Evolutionary conservation across 2,329 filamentous ascomycete species (phyloP), one percentile per base, ranked within the genome.

Genomic region (Rosellinia necatrix): DNA sequence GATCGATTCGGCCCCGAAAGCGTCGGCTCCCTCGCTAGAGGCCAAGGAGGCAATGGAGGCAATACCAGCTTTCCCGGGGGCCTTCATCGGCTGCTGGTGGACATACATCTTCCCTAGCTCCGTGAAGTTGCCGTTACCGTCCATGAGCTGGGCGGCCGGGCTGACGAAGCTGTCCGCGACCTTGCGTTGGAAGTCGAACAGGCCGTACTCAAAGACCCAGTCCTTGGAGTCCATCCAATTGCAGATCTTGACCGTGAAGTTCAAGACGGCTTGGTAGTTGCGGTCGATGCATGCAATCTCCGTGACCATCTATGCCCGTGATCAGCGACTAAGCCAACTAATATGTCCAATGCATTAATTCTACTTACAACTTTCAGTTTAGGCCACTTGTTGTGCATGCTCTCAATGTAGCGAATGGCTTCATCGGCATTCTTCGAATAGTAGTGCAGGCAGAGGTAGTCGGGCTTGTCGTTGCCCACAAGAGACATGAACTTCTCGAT

Each of bases 71-170:
- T 60, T 50, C 19, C 61, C 62, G 7, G 64, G 61, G 12, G 51
- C 41, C 48, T 60, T 60, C 64, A 67, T 61, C 6, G 65, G 65
- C 37, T 66, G 64, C 44, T 66, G 58, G 29, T 56, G 24, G 9
- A 64, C 62, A 29, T 66, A 66, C 56, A 65, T 58, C 25, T 61
- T 64, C 10, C 66, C 66, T 3, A 73, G 64, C 22, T 64, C 55
- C 7, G 71, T 78, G 46, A 76, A 76, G 17, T 64, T 66, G 3
- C 75, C 76, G 51, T 76, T 67, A 8, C 55, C 53, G 43, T 76
- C 74, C 75, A 79, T 75, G 59, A 79, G 69, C 65, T 77, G 75
- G 22, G 76, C 76, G 32, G 70, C 72, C 0, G 75, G 76, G 59
- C 76, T 78, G 17, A 79, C 76, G 64, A 76, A 79, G 51, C 64